Evolutionary conservation across 2,329 filamentous ascomycete species (phyloP), one percentile per base, ranked within the genome.

Genomic region (Dactylella cylindrospora): DNA sequence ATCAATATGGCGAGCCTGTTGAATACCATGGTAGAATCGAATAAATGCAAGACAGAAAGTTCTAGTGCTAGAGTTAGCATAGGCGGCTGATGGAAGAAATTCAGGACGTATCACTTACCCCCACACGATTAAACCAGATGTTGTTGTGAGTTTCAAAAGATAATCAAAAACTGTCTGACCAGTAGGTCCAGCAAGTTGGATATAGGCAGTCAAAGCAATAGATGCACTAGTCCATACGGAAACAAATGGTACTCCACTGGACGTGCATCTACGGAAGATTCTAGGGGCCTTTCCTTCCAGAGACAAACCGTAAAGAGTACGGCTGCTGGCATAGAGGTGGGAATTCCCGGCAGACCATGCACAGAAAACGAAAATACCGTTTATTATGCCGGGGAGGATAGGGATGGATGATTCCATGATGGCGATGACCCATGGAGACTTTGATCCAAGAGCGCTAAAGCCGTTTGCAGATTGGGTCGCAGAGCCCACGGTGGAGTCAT

Each of bases 301-400:
- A 0, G 82, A 81, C 49, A 84, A 73, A 3, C 78, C 80, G 65
- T 82, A 80, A 3, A 84, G 73, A 26, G 81, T 79, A 39, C 82
- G 77, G 0, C 81, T 82, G 22, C 80, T 81, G 1, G 80, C 75
- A 32, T 77, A 74, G 26, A 90, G 74, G 68, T 79, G 81, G 66
- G 84, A 82, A 67, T 89, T 89, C 0, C 80, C 82, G 0, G 84
- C 78, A 0, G 84, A 88, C 73, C 81, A 84, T 0, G 84, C 85
- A 0, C 84, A 85, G 0, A 83, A 86, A 66, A 90, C 77, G 67
- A 90, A 84, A 20, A 90, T 77, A 28, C 85, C 86, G 70, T 91
- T 91, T 72, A 90, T 83, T 50, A 90, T 80, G 4, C 81, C 82
- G 0, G 85, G 84, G 3, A 90, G 79, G 5, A 79, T 83, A 3